Evolutionary conservation across 805 yeast species (phyloP).

Genomic region (Torulaspora microellipsoides): DNA sequence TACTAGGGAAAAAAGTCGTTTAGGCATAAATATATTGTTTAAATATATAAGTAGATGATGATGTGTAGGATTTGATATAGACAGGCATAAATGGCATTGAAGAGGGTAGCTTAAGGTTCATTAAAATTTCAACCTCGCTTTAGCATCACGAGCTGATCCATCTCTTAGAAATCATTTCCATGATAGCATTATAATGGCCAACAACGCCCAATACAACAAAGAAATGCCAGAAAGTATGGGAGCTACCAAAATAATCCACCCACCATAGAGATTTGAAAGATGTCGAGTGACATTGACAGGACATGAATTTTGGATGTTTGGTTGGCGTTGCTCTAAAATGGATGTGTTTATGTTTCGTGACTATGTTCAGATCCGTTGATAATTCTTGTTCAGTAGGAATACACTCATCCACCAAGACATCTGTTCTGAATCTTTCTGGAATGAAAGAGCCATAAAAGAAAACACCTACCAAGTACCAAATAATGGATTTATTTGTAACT

Average conservation of each 20-base stretch:
- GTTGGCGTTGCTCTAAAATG: constrained; percentile 44
- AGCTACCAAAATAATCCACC: constrained; percentile 68
- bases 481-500: constrained; percentile 56
- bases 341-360: constrained; percentile 29
- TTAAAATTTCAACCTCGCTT: no score
- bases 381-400: constrained; percentile 37
- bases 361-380: constrained; percentile 28
- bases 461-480: constrained; percentile 78
- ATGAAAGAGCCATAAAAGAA: constrained; percentile 80
- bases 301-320: constrained; percentile 19
- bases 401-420: constrained; percentile 49
- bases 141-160: constrained; percentile 16
- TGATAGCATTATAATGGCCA: constrained; percentile 78
- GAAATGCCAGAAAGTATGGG: constrained; percentile 93
- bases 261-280: constrained; percentile 66
- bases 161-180: constrained; percentile 57
- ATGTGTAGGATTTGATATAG: no score
- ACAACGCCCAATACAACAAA: constrained; percentile 85
- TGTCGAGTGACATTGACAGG: constrained; percentile 24
- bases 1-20: not conserved
- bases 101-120: no score
- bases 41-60: no score
- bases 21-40: no score
- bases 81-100: no score
- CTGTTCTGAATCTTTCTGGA: constrained; percentile 85